Percentiles rank a stretch among this genome's conserved stretches.
These are phyloP conservation scores for Vaccinium vitisidaea DNA, from an alignment of 148 eudicot species.

Conservation along the genomic window DNA sequence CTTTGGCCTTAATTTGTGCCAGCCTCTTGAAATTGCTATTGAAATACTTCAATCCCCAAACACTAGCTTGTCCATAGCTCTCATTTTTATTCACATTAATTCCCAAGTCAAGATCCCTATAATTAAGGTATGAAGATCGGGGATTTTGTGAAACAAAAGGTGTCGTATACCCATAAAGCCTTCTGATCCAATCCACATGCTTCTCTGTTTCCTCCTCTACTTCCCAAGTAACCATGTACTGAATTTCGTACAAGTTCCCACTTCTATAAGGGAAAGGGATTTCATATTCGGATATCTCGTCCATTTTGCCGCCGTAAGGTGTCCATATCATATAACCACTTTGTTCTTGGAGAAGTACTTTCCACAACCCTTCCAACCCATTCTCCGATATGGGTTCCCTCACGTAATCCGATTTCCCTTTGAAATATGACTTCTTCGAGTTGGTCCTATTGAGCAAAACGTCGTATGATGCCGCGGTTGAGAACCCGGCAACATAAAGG, in stretches of 20 bases:
- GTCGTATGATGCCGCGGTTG: conserved; percentile 18
- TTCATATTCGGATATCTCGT: conserved; percentile 23
- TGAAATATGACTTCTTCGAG: conserved; percentile 32
- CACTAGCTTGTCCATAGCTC: too few relatives aligned
- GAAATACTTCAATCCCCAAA: too few relatives aligned
- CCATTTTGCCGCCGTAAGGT: conserved; percentile 43
- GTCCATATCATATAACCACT: conserved; percentile 26
- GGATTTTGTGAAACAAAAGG: conserved; percentile 41
- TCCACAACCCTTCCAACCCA: conserved; percentile 29
- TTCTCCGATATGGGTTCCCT: conserved; percentile 34
- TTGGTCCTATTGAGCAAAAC: conserved; percentile 19
- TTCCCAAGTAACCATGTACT: conserved; percentile 39
- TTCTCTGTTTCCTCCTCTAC: conserved; percentile 17
- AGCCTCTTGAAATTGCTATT: too few relatives aligned
- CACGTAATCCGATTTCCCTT: conserved; percentile 17
- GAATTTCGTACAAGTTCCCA: conserved; percentile 35
- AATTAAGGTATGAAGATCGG: conserved; percentile 35
- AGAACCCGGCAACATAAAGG: conserved; percentile 22
- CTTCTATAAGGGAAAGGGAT: conserved; percentile 42
- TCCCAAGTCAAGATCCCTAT: conserved; percentile 27
- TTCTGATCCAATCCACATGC: background rate
- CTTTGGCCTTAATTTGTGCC: too few relatives aligned
- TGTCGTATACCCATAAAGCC: conserved; percentile 20
- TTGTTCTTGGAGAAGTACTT: conserved; percentile 31
- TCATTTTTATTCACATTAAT: too few relatives aligned